Evolutionary conservation across 805 yeast species (phyloP).

Genomic region (Yarrowia sp.): DNA sequence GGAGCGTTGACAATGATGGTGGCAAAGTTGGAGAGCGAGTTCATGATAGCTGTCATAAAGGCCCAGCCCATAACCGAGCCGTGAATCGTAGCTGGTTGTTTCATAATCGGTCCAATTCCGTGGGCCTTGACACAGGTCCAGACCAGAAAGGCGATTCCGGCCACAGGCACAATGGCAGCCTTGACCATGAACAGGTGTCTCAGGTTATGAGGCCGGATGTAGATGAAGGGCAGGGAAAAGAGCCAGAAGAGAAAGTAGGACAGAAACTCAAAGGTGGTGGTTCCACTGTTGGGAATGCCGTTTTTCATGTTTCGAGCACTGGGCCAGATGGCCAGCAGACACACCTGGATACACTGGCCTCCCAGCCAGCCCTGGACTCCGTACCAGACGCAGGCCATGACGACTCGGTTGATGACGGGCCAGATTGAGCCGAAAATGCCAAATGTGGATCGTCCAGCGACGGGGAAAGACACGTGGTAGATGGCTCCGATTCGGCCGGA

Average conservation of each 20-base stretch:
- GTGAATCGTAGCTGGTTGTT: constrained; percentile 48
- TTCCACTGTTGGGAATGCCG: constrained; percentile 54
- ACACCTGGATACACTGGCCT: constrained; percentile 73
- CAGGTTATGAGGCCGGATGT: constrained; percentile 76
- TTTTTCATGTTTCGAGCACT: constrained; percentile 40
- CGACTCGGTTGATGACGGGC: constrained; percentile 86
- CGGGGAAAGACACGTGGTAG: constrained; percentile 84
- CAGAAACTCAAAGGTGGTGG: constrained; percentile 69
- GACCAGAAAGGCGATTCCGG: constrained; percentile 75
- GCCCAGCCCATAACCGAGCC: constrained; percentile 78
- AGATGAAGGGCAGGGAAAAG: constrained; percentile 71
- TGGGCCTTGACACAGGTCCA: constrained; percentile 82
- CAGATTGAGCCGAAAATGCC: constrained; percentile 84
- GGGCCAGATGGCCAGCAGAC: constrained; percentile 74
- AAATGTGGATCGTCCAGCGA: constrained; percentile 73
- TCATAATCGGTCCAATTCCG: constrained; percentile 72
- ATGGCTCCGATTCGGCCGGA: constrained; percentile 75
- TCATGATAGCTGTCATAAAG: constrained; percentile 73
- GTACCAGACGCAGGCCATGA: constrained; percentile 85
- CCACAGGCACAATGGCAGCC: constrained; percentile 73
- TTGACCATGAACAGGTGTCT: constrained; percentile 82
- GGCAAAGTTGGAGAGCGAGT: constrained; percentile 79
- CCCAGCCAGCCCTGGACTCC: constrained; percentile 84
- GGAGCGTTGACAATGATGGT: constrained; percentile 87
- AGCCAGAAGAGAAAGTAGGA: constrained; percentile 81